Conservation (phyloP, 177 flowering plant genomes). For the Vitis hybrid region DNA sequence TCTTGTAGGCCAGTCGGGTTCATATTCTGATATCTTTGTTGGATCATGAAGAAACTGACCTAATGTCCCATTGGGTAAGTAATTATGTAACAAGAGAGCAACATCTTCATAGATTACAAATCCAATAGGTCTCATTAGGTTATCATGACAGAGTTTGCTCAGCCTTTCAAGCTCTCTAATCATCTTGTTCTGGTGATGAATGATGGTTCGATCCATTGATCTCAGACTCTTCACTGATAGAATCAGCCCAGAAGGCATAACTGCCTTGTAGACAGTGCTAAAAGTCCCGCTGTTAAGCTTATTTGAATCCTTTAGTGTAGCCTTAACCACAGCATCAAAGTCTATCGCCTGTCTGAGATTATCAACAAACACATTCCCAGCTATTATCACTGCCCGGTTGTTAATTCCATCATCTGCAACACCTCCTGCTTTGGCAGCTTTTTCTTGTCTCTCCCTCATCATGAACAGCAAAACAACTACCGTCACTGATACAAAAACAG, state of each 20-base stretch:
- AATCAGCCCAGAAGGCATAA: constrained; percentile 92
- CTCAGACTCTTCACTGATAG: constrained; percentile 74
- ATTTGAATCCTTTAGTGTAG: constrained; percentile 84
- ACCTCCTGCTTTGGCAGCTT: constrained; percentile 50
- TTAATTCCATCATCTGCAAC: constrained; percentile 35
- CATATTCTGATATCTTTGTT: constrained; percentile 37
- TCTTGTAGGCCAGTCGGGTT: constrained; percentile 88
- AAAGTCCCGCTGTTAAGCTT: constrained; percentile 77
- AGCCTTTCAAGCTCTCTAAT: constrained; percentile 92
- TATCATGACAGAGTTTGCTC: constrained; percentile 77
- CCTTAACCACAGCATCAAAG: constrained; percentile 79
- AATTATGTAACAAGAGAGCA: constrained; percentile 74
- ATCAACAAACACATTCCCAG: constrained; percentile 84
- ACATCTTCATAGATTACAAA: constrained; percentile 84
- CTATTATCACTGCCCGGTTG: constrained; percentile 56
- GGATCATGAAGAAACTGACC: constrained; percentile 73
- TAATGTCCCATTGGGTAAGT: constrained; percentile 79
- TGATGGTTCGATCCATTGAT: constrained; percentile 78
- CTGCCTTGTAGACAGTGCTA: constrained; percentile 84
- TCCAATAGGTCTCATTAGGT: constrained; percentile 79
- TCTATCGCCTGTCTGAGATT: constrained; percentile 88
- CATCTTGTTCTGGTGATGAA: constrained; percentile 88
- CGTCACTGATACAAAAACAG: constrained; percentile 74
- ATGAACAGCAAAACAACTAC: constrained; percentile 80
- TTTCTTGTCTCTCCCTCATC: constrained; percentile 95